Percentiles rank a stretch among this genome's conserved stretches.
These are phyloP conservation scores for Cladosporium oxysporum DNA, from an alignment of 2,329 filamentous ascomycete species.

Conservation along the genomic window DNA sequence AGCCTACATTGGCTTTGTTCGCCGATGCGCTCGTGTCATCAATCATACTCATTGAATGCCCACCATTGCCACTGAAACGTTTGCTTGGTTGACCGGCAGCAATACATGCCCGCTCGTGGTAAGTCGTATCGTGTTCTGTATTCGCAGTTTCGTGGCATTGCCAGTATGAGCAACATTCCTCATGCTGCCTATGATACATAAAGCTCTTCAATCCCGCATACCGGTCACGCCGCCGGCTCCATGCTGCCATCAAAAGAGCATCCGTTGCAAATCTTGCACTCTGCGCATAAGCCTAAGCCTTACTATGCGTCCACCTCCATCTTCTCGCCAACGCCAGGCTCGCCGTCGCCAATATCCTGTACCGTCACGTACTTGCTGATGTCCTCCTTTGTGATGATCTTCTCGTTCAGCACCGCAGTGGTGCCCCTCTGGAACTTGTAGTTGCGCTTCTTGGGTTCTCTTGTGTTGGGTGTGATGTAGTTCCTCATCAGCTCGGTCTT, in stretches of 20 bases:
- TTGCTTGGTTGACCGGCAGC: not conserved
- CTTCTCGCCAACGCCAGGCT: conserved; percentile 62
- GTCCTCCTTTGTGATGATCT: conserved; percentile 91
- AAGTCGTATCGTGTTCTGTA: conserved; percentile 1
- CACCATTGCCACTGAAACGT: not conserved
- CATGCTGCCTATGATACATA: conserved; percentile 16
- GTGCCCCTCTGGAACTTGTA: conserved; percentile 89
- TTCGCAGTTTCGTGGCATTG: not conserved
- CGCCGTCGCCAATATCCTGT: conserved; percentile 74
- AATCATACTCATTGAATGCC: not conserved
- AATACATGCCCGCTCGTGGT: not conserved
- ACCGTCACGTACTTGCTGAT: conserved; percentile 93
- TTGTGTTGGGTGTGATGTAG: conserved; percentile 89
- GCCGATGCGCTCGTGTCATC: not conserved
- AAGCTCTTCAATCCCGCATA: conserved; percentile 5
- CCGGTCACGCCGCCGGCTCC: conserved; percentile 15
- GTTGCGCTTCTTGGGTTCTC: conserved; percentile 86
- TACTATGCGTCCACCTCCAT: conserved; percentile 62
- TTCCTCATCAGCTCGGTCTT: conserved; percentile 94
- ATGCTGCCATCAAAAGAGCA: conserved; percentile 15
- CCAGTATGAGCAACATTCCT: not conserved
- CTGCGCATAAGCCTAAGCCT: not conserved
- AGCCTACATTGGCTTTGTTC: not conserved
- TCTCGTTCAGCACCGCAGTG: conserved; percentile 95
- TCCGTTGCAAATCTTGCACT: not conserved